Conservation (phyloP, 23 red algal species). For the Gracilaria gracilis region DNA sequence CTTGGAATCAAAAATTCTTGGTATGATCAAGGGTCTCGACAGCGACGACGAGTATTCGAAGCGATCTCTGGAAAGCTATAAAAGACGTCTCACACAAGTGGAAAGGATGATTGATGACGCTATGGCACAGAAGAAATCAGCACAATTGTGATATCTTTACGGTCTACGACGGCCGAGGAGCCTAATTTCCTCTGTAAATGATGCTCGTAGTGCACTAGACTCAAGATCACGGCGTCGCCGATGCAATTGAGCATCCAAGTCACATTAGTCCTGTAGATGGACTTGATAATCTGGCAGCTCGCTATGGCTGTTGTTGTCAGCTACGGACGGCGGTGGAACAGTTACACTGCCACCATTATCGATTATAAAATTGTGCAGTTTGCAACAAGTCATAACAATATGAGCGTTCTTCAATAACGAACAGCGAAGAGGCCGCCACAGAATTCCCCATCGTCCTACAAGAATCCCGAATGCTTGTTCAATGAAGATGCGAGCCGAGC, state of each 20-base stretch:
- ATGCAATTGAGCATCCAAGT: not conserved
- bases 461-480: conserved; percentile 39
- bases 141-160: not conserved
- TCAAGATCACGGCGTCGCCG: conserved; percentile 16
- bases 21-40: conserved; percentile 19
- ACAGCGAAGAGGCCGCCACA: not conserved
- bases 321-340: not conserved
- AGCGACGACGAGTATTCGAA: conserved; percentile 25
- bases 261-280: conserved; percentile 37
- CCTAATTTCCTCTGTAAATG: not conserved
- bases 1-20: conserved; percentile 32
- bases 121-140: conserved; percentile 16
- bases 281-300: not conserved
- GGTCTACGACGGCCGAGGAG: not conserved
- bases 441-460: not conserved
- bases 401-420: not conserved
- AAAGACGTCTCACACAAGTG: conserved; percentile 9
- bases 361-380: conserved; percentile 49
- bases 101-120: conserved; percentile 5
- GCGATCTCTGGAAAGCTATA: conserved; percentile 21
- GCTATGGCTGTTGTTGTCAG: not conserved
- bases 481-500: conserved; percentile 16
- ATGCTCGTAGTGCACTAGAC: not conserved
- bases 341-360: conserved; percentile 5
- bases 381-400: conserved; percentile 3